These are phyloP conservation scores for Physcia stellaris DNA, from an alignment of 495 filamentous ascomycete species.

Conservation along the genomic window DNA sequence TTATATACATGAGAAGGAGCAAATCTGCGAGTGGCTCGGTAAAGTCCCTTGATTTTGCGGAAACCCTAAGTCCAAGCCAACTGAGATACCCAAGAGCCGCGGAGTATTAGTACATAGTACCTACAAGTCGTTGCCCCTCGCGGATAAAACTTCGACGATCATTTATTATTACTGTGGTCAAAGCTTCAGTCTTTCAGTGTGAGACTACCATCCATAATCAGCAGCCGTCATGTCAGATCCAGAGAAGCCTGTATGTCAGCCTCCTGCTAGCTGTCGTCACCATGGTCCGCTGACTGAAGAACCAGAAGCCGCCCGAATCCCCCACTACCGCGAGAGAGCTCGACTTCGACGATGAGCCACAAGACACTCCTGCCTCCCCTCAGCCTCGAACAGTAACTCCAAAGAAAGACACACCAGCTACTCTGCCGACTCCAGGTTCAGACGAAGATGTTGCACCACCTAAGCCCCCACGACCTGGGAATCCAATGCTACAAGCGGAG, in stretches of 20 bases:
- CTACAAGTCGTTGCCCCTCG: no score
- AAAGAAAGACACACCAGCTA: conserved; percentile 23
- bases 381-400: conserved; percentile 22
- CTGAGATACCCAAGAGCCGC: no score
- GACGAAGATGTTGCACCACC: conserved; percentile 48
- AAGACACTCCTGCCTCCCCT: conserved; percentile 41
- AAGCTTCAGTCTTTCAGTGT: no score
- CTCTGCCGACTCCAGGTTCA: conserved; percentile 22
- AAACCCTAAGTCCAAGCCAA: no score
- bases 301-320: conserved; percentile 46
- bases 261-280: neutral
- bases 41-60: no score
- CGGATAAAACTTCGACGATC: no score
- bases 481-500: conserved; percentile 68
- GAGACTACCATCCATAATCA: neutral
- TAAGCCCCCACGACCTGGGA: conserved; percentile 80
- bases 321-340: conserved; percentile 71
- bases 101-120: no score
- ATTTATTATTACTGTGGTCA: no score
- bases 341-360: conserved; percentile 77
- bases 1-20: no score
- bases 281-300: conserved; percentile 1
- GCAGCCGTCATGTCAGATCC: conserved; percentile 14
- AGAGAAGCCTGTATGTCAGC: conserved; percentile 13
- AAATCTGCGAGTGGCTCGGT: no score